Conservation (phyloP, 139 green algal genomes). For the Coelastrella sp. region DNA sequence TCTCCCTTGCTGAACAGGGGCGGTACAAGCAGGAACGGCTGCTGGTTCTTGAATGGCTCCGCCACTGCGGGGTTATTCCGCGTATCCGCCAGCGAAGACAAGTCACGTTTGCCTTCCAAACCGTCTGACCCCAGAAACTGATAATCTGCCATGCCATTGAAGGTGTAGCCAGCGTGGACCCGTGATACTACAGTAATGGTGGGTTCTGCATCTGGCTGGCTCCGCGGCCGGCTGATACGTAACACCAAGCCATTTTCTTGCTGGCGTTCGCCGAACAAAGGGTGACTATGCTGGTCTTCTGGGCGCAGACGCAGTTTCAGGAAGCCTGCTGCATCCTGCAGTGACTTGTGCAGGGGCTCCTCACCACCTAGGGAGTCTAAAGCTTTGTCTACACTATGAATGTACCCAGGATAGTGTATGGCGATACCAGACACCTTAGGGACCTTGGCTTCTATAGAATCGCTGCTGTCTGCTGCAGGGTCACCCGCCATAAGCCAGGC, state of each 20-base stretch:
- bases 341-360: conserved; percentile 5
- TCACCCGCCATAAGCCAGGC: neutral
- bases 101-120: neutral
- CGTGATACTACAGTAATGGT: conserved; percentile 23
- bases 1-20: conserved; percentile 64
- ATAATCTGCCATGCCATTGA: conserved; percentile 65
- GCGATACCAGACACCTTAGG: conserved; percentile 5
- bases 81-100: conserved; percentile 5
- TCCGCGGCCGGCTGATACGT: conserved; percentile 41
- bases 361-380: conserved; percentile 47
- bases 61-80: conserved; percentile 43
- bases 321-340: neutral
- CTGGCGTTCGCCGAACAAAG: conserved; percentile 56
- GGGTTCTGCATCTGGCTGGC: conserved; percentile 5
- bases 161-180: conserved; percentile 45
- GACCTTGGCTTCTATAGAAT: neutral
- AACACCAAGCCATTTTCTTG: conserved; percentile 49
- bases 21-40: conserved; percentile 60
- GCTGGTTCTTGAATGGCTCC: conserved; percentile 40
- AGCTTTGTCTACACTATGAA: conserved; percentile 46
- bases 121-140: conserved; percentile 57
- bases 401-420: conserved; percentile 60
- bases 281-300: conserved; percentile 58
- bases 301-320: conserved; percentile 57
- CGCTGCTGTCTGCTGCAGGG: conserved; percentile 10